A percentile compares a stretch with the other conserved stretches of the same genome.
Conservation (phyloP, 2,329 filamentous ascomycete genomes). For the Cytospora schulzeri region DNA sequence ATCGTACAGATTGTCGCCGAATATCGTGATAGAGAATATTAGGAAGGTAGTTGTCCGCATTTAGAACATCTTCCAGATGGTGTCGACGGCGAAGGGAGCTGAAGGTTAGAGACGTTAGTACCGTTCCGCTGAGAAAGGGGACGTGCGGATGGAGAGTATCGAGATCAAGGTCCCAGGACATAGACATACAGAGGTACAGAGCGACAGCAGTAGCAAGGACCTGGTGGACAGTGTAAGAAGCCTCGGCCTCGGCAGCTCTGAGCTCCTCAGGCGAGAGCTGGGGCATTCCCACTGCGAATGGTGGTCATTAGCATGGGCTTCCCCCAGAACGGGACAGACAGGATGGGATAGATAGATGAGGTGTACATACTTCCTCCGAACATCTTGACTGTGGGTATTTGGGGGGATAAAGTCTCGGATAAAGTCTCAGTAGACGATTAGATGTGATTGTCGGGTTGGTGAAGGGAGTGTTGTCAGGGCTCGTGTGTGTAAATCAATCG, state of each 20-base stretch:
- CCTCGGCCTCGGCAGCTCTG: slow-evolving; percentile 67
- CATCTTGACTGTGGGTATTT: slow-evolving; percentile 47
- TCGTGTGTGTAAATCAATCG: neutral
- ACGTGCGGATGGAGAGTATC: slow-evolving; percentile 13
- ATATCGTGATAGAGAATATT: neutral
- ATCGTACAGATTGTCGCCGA: slow-evolving; percentile 2
- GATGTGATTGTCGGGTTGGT: neutral
- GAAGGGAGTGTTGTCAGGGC: neutral
- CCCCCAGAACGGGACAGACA: too few relatives aligned
- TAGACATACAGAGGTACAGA: slow-evolving; percentile 73
- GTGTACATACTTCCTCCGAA: slow-evolving; percentile 60
- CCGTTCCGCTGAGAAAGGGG: neutral
- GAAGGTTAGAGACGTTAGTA: neutral
- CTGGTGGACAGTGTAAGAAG: slow-evolving; percentile 66
- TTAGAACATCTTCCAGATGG: slow-evolving; percentile 40
- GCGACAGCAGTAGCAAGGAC: slow-evolving; percentile 66
- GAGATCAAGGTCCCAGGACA: neutral
- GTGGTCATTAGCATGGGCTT: slow-evolving; percentile 13
- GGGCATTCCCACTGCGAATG: slow-evolving; percentile 62
- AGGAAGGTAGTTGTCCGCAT: neutral
- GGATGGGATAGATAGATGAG: slow-evolving; percentile 2
- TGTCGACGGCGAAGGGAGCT: slow-evolving; percentile 63
- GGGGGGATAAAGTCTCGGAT: neutral
- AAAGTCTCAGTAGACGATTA: neutral
- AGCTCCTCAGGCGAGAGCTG: slow-evolving; percentile 72